Percentiles rank a stretch among this genome's conserved stretches.
Conservation (phyloP, 495 filamentous ascomycete genomes). For the Xylona heveae region DNA sequence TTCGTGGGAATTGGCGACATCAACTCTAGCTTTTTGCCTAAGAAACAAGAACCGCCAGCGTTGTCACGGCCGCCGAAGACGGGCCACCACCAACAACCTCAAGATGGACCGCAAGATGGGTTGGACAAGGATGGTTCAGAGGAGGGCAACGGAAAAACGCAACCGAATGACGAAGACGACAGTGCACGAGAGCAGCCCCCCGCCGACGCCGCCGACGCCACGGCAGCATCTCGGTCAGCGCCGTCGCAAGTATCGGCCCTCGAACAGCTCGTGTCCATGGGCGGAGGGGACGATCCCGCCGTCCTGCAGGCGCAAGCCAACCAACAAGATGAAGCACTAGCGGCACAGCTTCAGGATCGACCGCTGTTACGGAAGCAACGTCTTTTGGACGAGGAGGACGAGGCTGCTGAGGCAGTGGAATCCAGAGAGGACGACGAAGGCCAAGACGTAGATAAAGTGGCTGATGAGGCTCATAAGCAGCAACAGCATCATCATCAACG, state of each 20-base stretch:
- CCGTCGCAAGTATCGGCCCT: constrained; percentile 30
- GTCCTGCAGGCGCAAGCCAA: constrained; percentile 52
- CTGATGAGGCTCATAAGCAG: constrained; percentile 16
- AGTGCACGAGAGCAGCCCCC: background rate
- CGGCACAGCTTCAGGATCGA: constrained; percentile 72
- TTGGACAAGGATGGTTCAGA: background rate
- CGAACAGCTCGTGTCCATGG: constrained; percentile 59
- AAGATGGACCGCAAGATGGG: background rate
- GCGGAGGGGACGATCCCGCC: constrained; percentile 46
- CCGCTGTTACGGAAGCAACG: constrained; percentile 79
- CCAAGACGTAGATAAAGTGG: constrained; percentile 16
- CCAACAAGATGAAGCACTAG: constrained; percentile 65
- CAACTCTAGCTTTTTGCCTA: constrained; percentile 91
- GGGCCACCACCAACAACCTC: background rate
- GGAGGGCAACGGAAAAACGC: background rate
- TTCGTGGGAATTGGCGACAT: constrained; percentile 97
- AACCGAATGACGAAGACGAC: background rate
- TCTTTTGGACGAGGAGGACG: constrained; percentile 64
- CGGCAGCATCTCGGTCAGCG: background rate
- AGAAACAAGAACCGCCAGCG: constrained; percentile 50
- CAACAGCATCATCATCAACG: constrained; percentile 16
- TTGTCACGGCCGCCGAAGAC: constrained; percentile 8
- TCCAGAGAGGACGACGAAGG: constrained; percentile 23
- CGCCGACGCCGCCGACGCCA: background rate
- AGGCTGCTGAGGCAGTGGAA: constrained; percentile 26